These are phyloP conservation scores for Cylindrotheca fusiformis DNA, from an alignment of 108 stramenopile species.

Conservation along the genomic window DNA sequence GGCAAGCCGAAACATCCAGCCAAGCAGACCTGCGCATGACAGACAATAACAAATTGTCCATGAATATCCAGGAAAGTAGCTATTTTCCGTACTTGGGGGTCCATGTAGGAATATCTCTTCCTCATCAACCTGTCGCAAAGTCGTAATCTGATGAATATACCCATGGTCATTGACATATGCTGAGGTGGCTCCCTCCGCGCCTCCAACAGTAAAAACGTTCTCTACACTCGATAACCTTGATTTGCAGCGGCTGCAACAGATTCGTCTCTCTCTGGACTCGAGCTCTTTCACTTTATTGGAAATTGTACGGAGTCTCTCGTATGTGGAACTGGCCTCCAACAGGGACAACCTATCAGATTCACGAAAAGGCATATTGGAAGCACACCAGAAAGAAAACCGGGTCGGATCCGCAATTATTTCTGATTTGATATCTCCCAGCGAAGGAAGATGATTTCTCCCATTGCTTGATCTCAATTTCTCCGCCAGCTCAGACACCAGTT, in stretches of 20 bases:
- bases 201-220: slow-evolving; percentile 63
- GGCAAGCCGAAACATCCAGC: slow-evolving; percentile 70
- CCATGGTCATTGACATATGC: slow-evolving; percentile 82
- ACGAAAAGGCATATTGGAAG: slow-evolving; percentile 66
- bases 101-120: slow-evolving; percentile 42
- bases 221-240: slow-evolving; percentile 30
- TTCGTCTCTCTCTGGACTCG: slow-evolving; percentile 5
- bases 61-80: slow-evolving; percentile 71
- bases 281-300: slow-evolving; percentile 35
- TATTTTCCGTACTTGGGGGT: slow-evolving; percentile 59
- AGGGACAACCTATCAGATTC: slow-evolving; percentile 56
- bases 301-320: slow-evolving; percentile 47
- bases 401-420: slow-evolving; percentile 7
- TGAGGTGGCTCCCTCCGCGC: slow-evolving; percentile 76
- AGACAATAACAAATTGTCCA: slow-evolving; percentile 70
- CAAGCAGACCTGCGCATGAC: slow-evolving; percentile 58
- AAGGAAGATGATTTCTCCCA: slow-evolving; percentile 38
- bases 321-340: slow-evolving; percentile 41
- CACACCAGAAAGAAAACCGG: slow-evolving; percentile 72
- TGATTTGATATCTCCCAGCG: slow-evolving; percentile 13
- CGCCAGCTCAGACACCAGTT: slow-evolving; percentile 42
- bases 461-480: slow-evolving; percentile 32
- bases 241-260: slow-evolving; percentile 62
- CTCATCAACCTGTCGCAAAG: slow-evolving; percentile 48
- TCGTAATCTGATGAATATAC: slow-evolving; percentile 74